A percentile compares a stretch with the other conserved stretches of the same genome.
These are phyloP conservation scores for Phytophthora agathidicida DNA, from an alignment of 352 stramenopile genomes.

Conservation along the genomic window DNA sequence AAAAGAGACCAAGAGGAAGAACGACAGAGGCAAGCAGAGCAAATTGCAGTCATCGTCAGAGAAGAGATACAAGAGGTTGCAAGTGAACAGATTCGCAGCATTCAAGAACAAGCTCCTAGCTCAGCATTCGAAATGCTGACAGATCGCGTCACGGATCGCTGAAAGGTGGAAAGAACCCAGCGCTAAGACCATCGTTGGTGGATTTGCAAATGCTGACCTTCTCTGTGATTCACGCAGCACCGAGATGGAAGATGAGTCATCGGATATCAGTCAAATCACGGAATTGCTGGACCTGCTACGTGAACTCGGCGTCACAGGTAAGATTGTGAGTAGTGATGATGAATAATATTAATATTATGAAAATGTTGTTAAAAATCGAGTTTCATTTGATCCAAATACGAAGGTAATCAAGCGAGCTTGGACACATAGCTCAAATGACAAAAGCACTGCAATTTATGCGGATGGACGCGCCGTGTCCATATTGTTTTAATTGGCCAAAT, in stretches of 20 bases:
- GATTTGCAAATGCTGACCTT: not conserved
- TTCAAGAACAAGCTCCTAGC: not conserved
- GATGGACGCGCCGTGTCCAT: not conserved
- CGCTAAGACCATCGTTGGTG: not conserved
- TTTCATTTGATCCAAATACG: not conserved
- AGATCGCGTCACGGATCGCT: not conserved
- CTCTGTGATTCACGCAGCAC: not conserved
- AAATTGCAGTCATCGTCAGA: not conserved
- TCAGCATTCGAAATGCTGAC: not conserved
- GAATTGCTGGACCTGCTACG: not conserved
- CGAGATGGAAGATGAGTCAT: not conserved
- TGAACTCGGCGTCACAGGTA: not conserved
- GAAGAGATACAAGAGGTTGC: constrained; percentile 3
- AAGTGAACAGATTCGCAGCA: not conserved
- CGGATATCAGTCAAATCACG: not conserved
- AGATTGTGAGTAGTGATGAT: not conserved
- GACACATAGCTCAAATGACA: constrained; percentile 2
- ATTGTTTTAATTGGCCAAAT: not conserved
- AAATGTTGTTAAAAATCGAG: not conserved
- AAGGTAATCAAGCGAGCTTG: constrained; percentile 5
- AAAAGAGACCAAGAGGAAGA: not conserved
- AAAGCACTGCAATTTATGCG: constrained; percentile 3
- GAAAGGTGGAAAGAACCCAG: constrained; percentile 1
- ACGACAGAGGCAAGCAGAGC: not conserved
- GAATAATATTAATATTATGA: not conserved